Conservation (phyloP, 2,329 filamentous ascomycete genomes). For the Ceratocystis harringtonii region DNA sequence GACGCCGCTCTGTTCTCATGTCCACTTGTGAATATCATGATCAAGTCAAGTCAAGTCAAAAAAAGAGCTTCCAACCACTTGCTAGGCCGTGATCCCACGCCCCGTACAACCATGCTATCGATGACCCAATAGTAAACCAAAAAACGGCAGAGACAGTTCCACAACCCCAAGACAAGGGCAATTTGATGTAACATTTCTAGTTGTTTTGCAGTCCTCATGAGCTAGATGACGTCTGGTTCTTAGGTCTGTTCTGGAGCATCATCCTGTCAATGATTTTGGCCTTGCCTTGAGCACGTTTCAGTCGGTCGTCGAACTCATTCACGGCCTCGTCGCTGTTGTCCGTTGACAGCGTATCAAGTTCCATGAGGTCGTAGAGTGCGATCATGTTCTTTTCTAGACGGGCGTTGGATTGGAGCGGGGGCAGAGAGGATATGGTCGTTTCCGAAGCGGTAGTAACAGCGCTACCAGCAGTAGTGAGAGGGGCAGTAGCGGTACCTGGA, state of each 20-base stretch:
- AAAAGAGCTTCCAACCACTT: background rate
- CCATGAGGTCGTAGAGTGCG: constrained; percentile 60
- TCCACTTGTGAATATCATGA: no score
- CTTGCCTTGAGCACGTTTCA: constrained; percentile 73
- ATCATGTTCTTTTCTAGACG: constrained; percentile 64
- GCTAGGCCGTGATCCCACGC: background rate
- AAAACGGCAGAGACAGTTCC: background rate
- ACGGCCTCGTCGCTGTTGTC: constrained; percentile 81
- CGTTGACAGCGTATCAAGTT: constrained; percentile 61
- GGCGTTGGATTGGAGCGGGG: constrained; percentile 39
- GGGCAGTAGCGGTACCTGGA: background rate
- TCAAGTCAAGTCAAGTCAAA: no score
- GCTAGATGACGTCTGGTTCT: constrained; percentile 13
- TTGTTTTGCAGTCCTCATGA: background rate
- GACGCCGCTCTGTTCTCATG: no score
- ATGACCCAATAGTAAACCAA: constrained; percentile 2
- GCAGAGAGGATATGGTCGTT: constrained; percentile 21
- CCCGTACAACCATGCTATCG: background rate
- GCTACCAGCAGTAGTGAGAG: background rate
- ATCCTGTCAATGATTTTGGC: constrained; percentile 71
- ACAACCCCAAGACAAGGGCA: no score
- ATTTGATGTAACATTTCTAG: no score
- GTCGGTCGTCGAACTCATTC: constrained; percentile 75
- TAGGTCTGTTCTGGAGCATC: constrained; percentile 34
- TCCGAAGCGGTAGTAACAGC: background rate